Conservation (phyloP, 2,329 filamentous ascomycete genomes). For the Aspergillus sp. region DNA sequence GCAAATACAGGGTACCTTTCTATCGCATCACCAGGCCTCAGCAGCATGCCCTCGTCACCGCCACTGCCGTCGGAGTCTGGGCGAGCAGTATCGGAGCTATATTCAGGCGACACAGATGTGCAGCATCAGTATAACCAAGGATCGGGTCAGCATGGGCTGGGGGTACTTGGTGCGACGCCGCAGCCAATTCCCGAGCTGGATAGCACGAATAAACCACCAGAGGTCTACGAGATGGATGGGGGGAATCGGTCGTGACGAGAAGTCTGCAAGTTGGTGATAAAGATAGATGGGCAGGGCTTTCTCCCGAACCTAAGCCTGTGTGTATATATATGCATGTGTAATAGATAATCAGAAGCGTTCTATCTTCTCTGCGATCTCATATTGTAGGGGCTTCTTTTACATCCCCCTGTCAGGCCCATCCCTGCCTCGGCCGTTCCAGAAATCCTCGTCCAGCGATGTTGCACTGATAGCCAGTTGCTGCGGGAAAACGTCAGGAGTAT, state of each 20-base stretch:
- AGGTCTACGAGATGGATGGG: conserved; percentile 17
- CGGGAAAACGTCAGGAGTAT: too few species aligned
- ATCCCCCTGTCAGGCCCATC: too few species aligned
- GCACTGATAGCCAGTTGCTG: conserved; percentile 61
- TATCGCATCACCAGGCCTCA: background rate
- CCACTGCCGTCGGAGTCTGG: background rate
- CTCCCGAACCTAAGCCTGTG: too few species aligned
- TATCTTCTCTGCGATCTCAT: conserved; percentile 59
- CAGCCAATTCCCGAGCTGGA: conserved; percentile 17
- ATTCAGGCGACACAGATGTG: background rate
- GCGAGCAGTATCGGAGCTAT: background rate
- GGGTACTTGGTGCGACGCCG: background rate
- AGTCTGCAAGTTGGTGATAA: too few species aligned
- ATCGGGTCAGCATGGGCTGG: background rate
- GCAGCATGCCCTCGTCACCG: background rate
- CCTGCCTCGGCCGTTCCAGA: too few species aligned
- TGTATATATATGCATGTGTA: background rate
- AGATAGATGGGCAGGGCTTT: too few species aligned
- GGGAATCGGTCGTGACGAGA: background rate
- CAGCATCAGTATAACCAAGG: background rate
- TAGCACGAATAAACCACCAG: conserved; percentile 1
- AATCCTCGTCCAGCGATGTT: conserved; percentile 61
- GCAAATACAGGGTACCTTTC: background rate
- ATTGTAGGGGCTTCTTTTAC: too few species aligned
- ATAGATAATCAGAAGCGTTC: background rate